Evolutionary conservation across 208 protist species (phyloP).

Genomic region (Jaenimonas drosophilae): DNA sequence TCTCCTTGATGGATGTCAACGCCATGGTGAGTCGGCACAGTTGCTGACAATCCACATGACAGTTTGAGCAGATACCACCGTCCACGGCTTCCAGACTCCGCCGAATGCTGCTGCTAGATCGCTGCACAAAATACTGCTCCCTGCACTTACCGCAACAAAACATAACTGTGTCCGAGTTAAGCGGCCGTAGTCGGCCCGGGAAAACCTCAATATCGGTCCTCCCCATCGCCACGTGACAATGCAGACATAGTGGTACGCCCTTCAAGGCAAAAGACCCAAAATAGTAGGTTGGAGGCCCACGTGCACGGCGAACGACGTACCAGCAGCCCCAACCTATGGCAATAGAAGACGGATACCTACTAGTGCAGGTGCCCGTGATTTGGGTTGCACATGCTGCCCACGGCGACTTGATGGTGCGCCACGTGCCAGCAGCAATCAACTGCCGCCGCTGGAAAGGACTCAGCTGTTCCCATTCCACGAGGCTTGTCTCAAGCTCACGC

Average conservation of each 20-base stretch:
- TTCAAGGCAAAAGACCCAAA: constrained; percentile 19
- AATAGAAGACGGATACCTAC: constrained; percentile 8
- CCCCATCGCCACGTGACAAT: no score
- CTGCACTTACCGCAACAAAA: constrained; percentile 69
- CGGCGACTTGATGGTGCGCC: constrained; percentile 15
- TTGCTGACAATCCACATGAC: constrained; percentile 58
- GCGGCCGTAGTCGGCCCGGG: constrained; percentile 1
- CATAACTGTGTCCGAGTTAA: constrained; percentile 22
- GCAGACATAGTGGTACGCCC: no score
- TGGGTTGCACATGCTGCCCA: constrained; percentile 1
- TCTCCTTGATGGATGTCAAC: constrained; percentile 4
- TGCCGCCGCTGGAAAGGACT: constrained; percentile 25
- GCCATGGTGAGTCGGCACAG: constrained; percentile 21
- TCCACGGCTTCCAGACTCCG: constrained; percentile 41
- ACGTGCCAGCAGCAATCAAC: constrained; percentile 11
- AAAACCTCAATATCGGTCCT: no score
- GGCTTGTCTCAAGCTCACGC: constrained; percentile 39
- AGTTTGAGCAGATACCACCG: constrained; percentile 45
- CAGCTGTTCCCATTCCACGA: constrained; percentile 16
- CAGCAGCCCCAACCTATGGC: constrained; percentile 42
- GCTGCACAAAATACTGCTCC: constrained; percentile 41
- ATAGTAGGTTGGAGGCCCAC: constrained; percentile 8
- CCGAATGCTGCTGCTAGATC: constrained; percentile 42
- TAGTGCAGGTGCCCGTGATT: constrained; percentile 2
- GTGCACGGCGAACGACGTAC: constrained; percentile 23